These are phyloP conservation scores for Debaryomyces sp. DNA, from an alignment of 1,139 yeast species.

Conservation along the genomic window DNA sequence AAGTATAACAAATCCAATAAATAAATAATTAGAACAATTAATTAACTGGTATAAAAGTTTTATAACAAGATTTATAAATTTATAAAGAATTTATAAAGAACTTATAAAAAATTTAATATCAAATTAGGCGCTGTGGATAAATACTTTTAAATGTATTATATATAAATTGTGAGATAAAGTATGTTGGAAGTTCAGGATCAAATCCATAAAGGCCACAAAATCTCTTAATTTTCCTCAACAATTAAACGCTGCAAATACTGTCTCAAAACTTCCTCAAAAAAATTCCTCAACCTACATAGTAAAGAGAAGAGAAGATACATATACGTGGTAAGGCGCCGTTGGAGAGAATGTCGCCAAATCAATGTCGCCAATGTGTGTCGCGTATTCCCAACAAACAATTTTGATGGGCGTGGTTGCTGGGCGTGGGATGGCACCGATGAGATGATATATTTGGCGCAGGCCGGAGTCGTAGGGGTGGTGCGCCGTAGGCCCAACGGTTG, in stretches of 20 bases:
- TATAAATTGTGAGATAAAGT: neutral
- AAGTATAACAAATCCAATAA: neutral
- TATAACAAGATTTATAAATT: neutral
- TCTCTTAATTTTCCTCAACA: constrained; percentile 5
- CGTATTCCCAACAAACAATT: constrained; percentile 4
- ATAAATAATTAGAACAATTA: neutral
- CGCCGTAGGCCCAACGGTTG: neutral
- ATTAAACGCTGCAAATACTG: neutral
- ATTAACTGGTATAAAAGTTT: neutral
- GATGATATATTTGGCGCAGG: neutral
- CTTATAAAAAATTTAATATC: neutral
- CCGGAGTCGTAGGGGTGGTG: neutral
- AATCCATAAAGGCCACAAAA: constrained; percentile 1
- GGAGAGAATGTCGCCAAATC: neutral
- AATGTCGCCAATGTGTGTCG: neutral
- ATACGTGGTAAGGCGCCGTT: neutral
- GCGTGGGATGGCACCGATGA: neutral
- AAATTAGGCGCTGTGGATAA: neutral
- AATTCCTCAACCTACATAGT: too few relatives aligned
- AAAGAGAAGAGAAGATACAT: neutral
- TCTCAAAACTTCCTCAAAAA: neutral
- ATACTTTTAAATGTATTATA: neutral
- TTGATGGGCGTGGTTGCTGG: neutral
- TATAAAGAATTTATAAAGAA: neutral
- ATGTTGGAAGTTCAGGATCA: neutral